These are phyloP conservation scores for Paraconiothyrium sp. DNA, from an alignment of 2,329 filamentous ascomycete species.

Conservation along the genomic window DNA sequence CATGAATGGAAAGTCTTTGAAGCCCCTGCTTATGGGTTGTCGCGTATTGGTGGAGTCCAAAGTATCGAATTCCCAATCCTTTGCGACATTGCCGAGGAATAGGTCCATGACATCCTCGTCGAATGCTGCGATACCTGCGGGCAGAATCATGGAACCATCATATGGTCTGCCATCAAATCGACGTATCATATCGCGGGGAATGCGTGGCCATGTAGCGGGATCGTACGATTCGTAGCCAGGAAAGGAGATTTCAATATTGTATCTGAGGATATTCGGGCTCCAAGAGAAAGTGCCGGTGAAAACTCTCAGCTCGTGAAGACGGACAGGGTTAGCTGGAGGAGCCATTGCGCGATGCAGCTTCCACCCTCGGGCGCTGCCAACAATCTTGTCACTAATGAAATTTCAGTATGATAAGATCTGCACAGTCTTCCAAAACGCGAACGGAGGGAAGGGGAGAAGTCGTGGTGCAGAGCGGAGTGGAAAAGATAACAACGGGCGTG, in stretches of 20 bases:
- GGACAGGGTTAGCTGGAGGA: background rate
- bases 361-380: background rate
- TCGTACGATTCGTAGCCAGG: conserved; percentile 7
- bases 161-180: background rate
- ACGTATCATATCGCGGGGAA: background rate
- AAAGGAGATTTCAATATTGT: background rate
- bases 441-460: background rate
- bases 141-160: background rate
- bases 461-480: background rate
- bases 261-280: background rate
- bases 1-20: background rate
- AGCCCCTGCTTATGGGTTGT: background rate
- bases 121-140: background rate
- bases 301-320: background rate
- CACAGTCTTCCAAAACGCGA: background rate
- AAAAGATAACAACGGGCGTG: background rate
- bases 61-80: background rate
- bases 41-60: background rate
- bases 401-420: background rate
- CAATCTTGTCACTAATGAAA: background rate
- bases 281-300: background rate
- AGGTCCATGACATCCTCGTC: background rate
- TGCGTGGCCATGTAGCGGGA: conserved; percentile 11
- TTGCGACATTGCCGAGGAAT: background rate
- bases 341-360: background rate